phyloP scores from a whole-genome alignment of 352 stramenopile genomes.

The Phytophthora nicotianae region DNA sequence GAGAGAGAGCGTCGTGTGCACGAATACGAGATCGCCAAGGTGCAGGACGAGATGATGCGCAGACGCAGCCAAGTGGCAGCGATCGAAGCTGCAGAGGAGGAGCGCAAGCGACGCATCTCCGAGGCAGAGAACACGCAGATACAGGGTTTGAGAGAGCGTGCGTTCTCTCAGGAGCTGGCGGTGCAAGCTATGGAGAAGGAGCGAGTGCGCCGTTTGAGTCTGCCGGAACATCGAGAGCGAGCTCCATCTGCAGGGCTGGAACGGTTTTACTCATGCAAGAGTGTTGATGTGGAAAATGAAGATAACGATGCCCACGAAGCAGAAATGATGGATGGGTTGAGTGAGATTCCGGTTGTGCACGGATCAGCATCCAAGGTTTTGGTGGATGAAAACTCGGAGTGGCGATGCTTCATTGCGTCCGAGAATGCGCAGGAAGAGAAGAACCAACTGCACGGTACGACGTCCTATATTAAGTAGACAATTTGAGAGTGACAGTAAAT shows the following conservation, averaged over 20 bases:
- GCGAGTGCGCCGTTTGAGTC: constrained; percentile 57
- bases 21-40: constrained; percentile 66
- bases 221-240: constrained; percentile 50
- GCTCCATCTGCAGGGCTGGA: constrained; percentile 18
- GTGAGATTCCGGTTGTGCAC: constrained; percentile 69
- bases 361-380: constrained; percentile 59
- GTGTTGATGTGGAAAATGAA: constrained; percentile 18
- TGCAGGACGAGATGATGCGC: constrained; percentile 67
- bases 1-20: constrained; percentile 68
- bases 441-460: constrained; percentile 59
- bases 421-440: constrained; percentile 67
- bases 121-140: constrained; percentile 37
- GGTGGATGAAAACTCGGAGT: constrained; percentile 65
- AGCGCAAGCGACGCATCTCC: constrained; percentile 53
- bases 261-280: constrained; percentile 36
- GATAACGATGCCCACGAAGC: not conserved
- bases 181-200: constrained; percentile 64
- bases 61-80: constrained; percentile 48
- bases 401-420: constrained; percentile 71
- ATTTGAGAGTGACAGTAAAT: not conserved
- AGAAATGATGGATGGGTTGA: constrained; percentile 33
- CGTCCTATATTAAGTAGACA: not conserved
- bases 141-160: constrained; percentile 35
- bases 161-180: constrained; percentile 37
- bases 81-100: constrained; percentile 46